Percentiles rank a stretch among this genome's conserved stretches.
Conservation (phyloP, 192 early-diverging fungal species). For the Backusella mclennaniae region DNA sequence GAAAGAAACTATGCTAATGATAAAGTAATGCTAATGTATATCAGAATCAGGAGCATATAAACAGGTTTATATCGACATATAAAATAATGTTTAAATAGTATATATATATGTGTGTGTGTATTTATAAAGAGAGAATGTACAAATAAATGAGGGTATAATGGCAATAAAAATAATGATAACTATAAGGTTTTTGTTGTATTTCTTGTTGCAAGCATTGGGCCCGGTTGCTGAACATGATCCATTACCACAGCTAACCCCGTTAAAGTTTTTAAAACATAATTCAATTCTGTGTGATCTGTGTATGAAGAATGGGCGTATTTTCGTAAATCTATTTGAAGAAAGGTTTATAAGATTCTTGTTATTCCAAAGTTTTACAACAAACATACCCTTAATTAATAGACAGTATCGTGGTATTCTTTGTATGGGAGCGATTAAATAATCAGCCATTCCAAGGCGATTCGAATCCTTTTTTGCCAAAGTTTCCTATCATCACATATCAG, state of each 20-base stretch:
- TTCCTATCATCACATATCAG: conserved; percentile 20
- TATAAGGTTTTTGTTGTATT: not conserved
- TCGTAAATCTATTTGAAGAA: conserved; percentile 23
- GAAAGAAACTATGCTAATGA: not conserved
- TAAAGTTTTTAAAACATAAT: conserved; percentile 32
- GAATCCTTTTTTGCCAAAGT: conserved; percentile 42
- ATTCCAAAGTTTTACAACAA: not conserved
- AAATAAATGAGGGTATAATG: not conserved
- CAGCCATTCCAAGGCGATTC: conserved; percentile 59
- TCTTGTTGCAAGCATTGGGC: not conserved
- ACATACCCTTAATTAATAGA: conserved; percentile 54
- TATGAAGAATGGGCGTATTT: conserved; percentile 30
- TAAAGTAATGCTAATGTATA: not conserved
- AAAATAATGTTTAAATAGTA: not conserved
- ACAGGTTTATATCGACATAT: not conserved
- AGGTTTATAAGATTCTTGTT: not conserved
- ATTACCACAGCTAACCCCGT: conserved; percentile 26
- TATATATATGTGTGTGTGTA: not conserved
- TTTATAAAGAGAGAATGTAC: conserved; percentile 3
- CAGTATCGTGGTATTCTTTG: conserved; percentile 75
- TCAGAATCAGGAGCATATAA: not conserved
- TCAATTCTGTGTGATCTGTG: conserved; percentile 20
- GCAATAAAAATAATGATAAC: not conserved
- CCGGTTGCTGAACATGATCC: conserved; percentile 25
- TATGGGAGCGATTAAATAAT: conserved; percentile 73